Conservation (phyloP, 176 grass and related monocot species). For the Aegilops sharonensis region DNA sequence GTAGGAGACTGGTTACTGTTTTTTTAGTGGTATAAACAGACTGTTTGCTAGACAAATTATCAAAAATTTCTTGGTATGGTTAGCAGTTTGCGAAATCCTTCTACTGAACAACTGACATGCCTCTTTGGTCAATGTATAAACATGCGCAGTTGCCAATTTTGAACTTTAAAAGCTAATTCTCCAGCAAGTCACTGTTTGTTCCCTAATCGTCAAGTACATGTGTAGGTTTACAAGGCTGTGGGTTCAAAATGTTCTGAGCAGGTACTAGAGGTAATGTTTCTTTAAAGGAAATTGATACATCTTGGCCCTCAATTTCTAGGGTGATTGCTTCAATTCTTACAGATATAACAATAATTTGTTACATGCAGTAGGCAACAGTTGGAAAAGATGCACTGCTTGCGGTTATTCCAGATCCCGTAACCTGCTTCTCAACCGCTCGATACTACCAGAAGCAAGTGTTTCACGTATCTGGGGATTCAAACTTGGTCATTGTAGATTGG, state of each 20-base stretch:
- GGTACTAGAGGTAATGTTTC: slow-evolving; percentile 64
- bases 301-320: neutral
- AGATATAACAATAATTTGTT: slow-evolving; percentile 14
- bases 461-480: slow-evolving; percentile 55
- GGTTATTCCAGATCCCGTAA: slow-evolving; percentile 85
- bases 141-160: neutral
- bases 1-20: neutral
- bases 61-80: neutral
- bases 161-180: neutral
- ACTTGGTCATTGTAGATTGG: slow-evolving; percentile 87
- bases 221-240: slow-evolving; percentile 86
- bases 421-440: slow-evolving; percentile 69
- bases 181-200: neutral
- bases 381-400: slow-evolving; percentile 69
- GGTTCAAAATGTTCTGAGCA: slow-evolving; percentile 83
- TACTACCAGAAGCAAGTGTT: slow-evolving; percentile 86
- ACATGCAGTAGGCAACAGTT: slow-evolving; percentile 67
- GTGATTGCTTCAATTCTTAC: neutral
- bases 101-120: neutral
- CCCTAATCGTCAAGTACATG: slow-evolving; percentile 14
- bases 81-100: neutral
- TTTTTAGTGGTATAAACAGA: neutral
- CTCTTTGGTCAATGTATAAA: neutral
- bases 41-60: neutral
- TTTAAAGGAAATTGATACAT: neutral